These are phyloP conservation scores for Ogataea corticis DNA, from an alignment of 805 yeast species.

Conservation along the genomic window DNA sequence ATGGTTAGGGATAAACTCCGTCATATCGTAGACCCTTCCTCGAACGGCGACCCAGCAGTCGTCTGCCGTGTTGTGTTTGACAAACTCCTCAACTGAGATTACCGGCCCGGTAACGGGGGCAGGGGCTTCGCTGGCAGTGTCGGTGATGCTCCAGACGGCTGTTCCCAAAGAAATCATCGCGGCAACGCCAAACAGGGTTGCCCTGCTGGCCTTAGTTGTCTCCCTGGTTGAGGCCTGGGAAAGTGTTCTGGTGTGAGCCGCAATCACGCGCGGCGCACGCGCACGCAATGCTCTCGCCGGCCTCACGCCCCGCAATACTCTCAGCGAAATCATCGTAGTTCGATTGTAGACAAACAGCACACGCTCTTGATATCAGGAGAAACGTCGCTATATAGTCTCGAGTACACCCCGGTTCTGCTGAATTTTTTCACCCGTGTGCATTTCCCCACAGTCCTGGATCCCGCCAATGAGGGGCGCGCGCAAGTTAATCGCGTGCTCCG, in stretches of 20 bases:
- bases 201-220: background rate
- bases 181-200: background rate
- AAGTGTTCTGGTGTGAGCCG: too few species aligned
- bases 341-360: too few species aligned
- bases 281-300: too few species aligned
- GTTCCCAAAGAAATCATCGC: background rate
- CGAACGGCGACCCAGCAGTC: conserved; percentile 88
- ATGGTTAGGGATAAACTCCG: conserved; percentile 49
- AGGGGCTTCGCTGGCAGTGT: background rate
- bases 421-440: conserved; percentile 1
- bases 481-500: background rate
- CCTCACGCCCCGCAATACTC: too few species aligned
- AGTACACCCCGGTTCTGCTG: background rate
- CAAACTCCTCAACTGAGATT: conserved; percentile 41
- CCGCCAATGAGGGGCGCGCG: conserved; percentile 6
- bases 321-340: too few species aligned
- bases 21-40: conserved; percentile 75
- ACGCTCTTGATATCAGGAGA: too few species aligned
- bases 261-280: too few species aligned
- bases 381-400: background rate
- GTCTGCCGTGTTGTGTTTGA: conserved; percentile 53
- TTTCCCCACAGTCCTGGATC: conserved; percentile 1
- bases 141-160: background rate
- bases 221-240: too few species aligned
- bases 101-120: background rate